phyloP scores from a whole-genome alignment of 768 basidiomycete species.

The Mycena latifolia region DNA sequence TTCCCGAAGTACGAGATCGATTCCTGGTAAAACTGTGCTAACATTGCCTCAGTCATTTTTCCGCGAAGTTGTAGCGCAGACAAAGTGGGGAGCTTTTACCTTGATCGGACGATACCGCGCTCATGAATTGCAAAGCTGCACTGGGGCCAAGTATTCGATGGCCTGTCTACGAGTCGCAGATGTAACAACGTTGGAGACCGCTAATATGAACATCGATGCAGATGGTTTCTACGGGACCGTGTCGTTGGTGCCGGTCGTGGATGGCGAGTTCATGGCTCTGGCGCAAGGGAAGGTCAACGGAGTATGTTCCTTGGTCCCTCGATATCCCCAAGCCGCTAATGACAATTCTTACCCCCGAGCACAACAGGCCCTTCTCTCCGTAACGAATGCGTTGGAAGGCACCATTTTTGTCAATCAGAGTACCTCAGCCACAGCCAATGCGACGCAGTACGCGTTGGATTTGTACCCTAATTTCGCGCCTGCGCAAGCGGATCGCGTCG shows the following conservation, averaged over 20 bases:
- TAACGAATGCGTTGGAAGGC: slow-evolving; percentile 49
- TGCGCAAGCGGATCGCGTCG: slow-evolving; percentile 22
- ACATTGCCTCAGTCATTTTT: neutral
- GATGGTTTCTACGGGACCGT: slow-evolving; percentile 7
- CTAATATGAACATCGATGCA: slow-evolving; percentile 36
- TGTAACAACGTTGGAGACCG: slow-evolving; percentile 34
- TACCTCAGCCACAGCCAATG: slow-evolving; percentile 25
- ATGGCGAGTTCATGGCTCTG: no score
- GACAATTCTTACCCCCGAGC: no score
- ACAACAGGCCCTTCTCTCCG: slow-evolving; percentile 31
- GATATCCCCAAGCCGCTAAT: no score
- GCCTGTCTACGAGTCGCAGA: slow-evolving; percentile 45
- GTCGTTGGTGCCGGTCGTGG: no score
- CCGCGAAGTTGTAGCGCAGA: slow-evolving; percentile 34
- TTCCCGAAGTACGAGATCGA: no score
- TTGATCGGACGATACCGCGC: neutral
- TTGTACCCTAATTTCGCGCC: slow-evolving; percentile 40
- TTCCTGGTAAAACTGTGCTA: no score
- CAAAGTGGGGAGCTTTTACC: slow-evolving; percentile 37
- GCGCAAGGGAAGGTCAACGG: no score
- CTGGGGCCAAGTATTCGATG: slow-evolving; percentile 11
- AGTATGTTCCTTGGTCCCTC: no score
- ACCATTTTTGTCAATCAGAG: slow-evolving; percentile 40
- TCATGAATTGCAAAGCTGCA: neutral
- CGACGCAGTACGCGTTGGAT: slow-evolving; percentile 34